These are phyloP conservation scores for Pseudovirgaria hyperparasitica DNA, from an alignment of 2,329 filamentous ascomycete species.

Conservation along the genomic window DNA sequence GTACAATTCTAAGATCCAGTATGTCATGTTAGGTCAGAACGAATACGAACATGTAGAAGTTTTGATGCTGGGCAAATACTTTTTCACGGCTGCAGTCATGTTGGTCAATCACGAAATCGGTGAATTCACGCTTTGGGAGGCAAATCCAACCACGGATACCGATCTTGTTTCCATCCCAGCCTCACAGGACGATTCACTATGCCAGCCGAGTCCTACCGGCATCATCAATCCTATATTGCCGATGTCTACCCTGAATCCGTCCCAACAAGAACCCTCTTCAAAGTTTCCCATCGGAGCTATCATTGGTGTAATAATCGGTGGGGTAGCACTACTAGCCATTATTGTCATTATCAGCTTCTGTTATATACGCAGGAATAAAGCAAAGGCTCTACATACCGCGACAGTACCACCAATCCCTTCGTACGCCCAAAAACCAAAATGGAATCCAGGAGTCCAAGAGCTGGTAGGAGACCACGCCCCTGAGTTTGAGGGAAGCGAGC, in stretches of 20 bases:
- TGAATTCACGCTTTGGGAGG: slow-evolving; percentile 6
- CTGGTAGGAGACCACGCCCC: too few relatives aligned
- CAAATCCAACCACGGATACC: slow-evolving; percentile 4
- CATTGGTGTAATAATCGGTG: slow-evolving; percentile 1
- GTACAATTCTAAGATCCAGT: slow-evolving; percentile 1
- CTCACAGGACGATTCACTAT: background rate
- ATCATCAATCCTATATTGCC: background rate
- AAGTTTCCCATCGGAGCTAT: slow-evolving; percentile 1
- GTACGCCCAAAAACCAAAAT: background rate
- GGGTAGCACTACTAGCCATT: background rate
- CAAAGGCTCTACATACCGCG: background rate
- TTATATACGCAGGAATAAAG: background rate
- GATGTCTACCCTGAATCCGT: background rate
- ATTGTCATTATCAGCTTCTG: background rate
- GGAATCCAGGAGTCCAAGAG: background rate
- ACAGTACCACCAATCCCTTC: background rate
- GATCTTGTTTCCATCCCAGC: slow-evolving; percentile 3
- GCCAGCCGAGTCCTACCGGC: background rate
- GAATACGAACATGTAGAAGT: slow-evolving; percentile 4
- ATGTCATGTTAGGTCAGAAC: slow-evolving; percentile 3
- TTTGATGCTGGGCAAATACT: slow-evolving; percentile 3
- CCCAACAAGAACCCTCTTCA: background rate
- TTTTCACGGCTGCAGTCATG: slow-evolving; percentile 5
- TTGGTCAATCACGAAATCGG: slow-evolving; percentile 4
- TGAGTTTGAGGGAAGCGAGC: too few relatives aligned